Conservation (phyloP, 129 eudicot species). For the Ambrosia artemisiifolia region DNA sequence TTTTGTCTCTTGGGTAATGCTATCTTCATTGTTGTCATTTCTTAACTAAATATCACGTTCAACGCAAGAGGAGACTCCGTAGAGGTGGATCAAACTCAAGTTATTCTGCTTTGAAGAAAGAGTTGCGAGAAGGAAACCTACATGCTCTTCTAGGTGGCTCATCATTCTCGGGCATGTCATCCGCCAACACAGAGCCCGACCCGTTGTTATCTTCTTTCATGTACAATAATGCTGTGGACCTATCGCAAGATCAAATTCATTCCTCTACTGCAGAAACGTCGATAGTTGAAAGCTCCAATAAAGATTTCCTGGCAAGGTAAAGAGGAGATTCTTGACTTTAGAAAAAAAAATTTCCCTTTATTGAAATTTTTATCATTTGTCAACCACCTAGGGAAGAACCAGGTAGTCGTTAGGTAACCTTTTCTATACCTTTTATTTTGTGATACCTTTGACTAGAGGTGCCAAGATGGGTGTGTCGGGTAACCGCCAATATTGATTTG, state of each 20-base stretch:
- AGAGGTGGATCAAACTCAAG: conserved; percentile 52
- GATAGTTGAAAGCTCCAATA: conserved; percentile 24
- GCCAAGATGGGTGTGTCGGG: not conserved
- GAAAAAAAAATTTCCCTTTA: no score
- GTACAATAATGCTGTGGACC: conserved; percentile 43
- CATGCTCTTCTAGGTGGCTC: conserved; percentile 71
- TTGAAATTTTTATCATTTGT: not conserved
- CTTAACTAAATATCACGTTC: conserved; percentile 68
- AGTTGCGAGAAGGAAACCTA: conserved; percentile 63
- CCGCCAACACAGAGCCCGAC: conserved; percentile 56
- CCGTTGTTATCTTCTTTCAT: conserved; percentile 67
- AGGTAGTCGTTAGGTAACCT: not conserved
- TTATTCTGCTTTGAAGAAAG: conserved; percentile 53
- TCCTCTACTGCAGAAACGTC: conserved; percentile 34
- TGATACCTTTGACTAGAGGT: not conserved
- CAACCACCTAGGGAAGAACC: not conserved
- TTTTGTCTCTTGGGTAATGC: not conserved
- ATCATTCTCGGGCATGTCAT: conserved; percentile 25
- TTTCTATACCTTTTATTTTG: not conserved
- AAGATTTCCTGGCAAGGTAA: conserved; percentile 45
- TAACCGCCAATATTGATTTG: not conserved
- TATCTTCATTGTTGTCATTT: conserved; percentile 21
- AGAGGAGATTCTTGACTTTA: not conserved
- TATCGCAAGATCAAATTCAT: conserved; percentile 31
- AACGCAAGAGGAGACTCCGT: conserved; percentile 73